phyloP scores from a whole-genome alignment of 176 grass and related monocot species.

The Cenchrus purpureus region DNA sequence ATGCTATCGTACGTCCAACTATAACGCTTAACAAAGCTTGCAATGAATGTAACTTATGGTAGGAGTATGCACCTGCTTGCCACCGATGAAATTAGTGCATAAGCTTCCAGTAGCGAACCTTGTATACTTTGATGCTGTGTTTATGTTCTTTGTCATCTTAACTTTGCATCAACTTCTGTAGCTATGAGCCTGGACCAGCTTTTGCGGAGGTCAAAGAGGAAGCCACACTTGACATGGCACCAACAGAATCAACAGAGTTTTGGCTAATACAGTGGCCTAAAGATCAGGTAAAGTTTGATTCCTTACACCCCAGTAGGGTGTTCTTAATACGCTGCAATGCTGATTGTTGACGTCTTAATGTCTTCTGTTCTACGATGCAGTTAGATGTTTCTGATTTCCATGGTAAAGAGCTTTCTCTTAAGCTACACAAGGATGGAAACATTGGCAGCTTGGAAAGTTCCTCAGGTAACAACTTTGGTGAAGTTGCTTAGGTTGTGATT shows the following conservation, averaged over 20 bases:
- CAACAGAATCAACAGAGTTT: slow-evolving; percentile 66
- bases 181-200: slow-evolving; percentile 61
- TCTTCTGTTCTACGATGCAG: slow-evolving; percentile 41
- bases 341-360: background rate
- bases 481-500: no score
- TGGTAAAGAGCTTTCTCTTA: slow-evolving; percentile 63
- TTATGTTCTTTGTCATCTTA: slow-evolving; percentile 1
- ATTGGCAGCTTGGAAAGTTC: slow-evolving; percentile 69
- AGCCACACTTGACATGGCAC: slow-evolving; percentile 46
- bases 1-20: background rate
- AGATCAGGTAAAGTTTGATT: slow-evolving; percentile 47
- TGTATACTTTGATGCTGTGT: background rate
- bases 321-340: slow-evolving; percentile 13
- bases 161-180: slow-evolving; percentile 30
- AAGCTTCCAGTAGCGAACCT: background rate
- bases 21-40: background rate
- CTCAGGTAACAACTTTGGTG: slow-evolving; percentile 49
- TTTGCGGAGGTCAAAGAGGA: slow-evolving; percentile 55
- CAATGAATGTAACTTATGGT: background rate
- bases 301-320: background rate
- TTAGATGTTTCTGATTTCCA: slow-evolving; percentile 66
- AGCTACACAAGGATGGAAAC: slow-evolving; percentile 54
- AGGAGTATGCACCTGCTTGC: background rate
- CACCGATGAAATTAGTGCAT: background rate
- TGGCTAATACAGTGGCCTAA: slow-evolving; percentile 91